Evolutionary conservation across 2,329 filamentous ascomycete species (phyloP).

Genomic region (Ascochyta koolunga): DNA sequence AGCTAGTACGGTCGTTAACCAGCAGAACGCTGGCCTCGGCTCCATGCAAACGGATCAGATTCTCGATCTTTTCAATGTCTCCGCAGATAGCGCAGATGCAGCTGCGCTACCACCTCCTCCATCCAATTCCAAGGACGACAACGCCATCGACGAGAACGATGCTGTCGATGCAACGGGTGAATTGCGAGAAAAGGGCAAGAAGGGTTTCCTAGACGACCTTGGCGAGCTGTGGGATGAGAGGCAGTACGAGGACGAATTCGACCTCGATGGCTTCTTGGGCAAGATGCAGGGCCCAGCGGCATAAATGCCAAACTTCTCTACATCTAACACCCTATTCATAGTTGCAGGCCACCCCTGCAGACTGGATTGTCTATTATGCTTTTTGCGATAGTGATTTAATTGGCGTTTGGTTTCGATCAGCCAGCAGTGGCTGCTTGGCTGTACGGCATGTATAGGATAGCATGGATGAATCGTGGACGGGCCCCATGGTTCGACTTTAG

Average conservation of each 20-base stretch:
- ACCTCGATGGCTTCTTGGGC: slow-evolving; percentile 92
- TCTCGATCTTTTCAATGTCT: slow-evolving; percentile 89
- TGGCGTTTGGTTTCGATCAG: slow-evolving; percentile 7
- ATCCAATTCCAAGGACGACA: slow-evolving; percentile 68
- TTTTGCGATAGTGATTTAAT: neutral
- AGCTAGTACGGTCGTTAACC: slow-evolving; percentile 96
- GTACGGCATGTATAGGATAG: slow-evolving; percentile 9
- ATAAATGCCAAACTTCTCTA: neutral
- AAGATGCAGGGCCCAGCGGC: slow-evolving; percentile 71
- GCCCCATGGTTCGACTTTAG: slow-evolving; percentile 17
- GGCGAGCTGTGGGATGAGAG: slow-evolving; percentile 97
- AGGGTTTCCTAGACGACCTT: slow-evolving; percentile 92
- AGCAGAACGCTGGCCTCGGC: slow-evolving; percentile 91
- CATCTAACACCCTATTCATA: neutral
- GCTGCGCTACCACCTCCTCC: slow-evolving; percentile 60
- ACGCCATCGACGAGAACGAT: slow-evolving; percentile 85
- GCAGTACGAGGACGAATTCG: slow-evolving; percentile 98
- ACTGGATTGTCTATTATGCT: neutral
- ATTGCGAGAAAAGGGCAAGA: slow-evolving; percentile 92
- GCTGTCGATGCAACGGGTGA: slow-evolving; percentile 81
- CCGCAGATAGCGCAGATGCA: slow-evolving; percentile 58
- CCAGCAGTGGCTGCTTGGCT: neutral
- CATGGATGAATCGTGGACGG: slow-evolving; percentile 13
- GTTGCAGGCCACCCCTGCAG: neutral
- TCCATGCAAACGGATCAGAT: slow-evolving; percentile 99